Evolutionary conservation across 495 filamentous ascomycete genomes (phyloP).

Genomic region (Annulohypoxylon bovei): DNA sequence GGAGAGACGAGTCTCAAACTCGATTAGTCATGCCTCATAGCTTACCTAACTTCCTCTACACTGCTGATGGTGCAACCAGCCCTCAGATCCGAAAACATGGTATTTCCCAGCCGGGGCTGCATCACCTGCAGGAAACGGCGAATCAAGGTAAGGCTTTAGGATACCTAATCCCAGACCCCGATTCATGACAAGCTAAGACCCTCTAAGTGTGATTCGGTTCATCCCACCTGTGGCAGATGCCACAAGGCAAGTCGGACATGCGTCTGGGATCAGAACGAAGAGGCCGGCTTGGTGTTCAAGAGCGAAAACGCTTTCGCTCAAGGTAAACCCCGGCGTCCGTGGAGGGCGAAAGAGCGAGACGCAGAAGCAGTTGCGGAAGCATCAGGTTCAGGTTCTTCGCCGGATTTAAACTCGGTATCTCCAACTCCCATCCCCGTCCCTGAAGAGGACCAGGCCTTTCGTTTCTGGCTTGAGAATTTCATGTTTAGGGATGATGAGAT

Average conservation of each 20-base stretch:
- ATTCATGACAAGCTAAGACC: slow-evolving; percentile 1
- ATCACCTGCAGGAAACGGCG: slow-evolving; percentile 23
- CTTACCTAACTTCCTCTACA: not conserved
- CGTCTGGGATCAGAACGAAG: slow-evolving; percentile 42
- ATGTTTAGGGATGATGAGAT: slow-evolving; percentile 27
- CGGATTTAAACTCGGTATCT: not conserved
- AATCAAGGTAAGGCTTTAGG: slow-evolving; percentile 26
- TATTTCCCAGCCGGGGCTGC: slow-evolving; percentile 30
- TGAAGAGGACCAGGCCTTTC: slow-evolving; percentile 24
- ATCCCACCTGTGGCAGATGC: slow-evolving; percentile 42
- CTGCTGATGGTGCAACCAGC: not conserved
- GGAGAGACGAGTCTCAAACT: too few species aligned
- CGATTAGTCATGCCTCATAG: not conserved
- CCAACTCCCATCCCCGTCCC: slow-evolving; percentile 8
- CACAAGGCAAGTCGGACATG: slow-evolving; percentile 43
- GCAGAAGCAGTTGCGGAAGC: slow-evolving; percentile 8
- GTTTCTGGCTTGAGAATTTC: slow-evolving; percentile 26
- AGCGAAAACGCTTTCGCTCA: slow-evolving; percentile 50
- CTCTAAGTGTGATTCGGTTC: slow-evolving; percentile 45
- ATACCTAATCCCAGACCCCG: not conserved
- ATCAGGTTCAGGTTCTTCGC: not conserved
- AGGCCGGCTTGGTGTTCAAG: slow-evolving; percentile 44
- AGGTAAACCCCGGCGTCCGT: slow-evolving; percentile 46
- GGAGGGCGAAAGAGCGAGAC: slow-evolving; percentile 11
- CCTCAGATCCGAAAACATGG: slow-evolving; percentile 4